Evolutionary conservation across 23 red algal species (phyloP).

Genomic region (Pyropia yezoensis): DNA sequence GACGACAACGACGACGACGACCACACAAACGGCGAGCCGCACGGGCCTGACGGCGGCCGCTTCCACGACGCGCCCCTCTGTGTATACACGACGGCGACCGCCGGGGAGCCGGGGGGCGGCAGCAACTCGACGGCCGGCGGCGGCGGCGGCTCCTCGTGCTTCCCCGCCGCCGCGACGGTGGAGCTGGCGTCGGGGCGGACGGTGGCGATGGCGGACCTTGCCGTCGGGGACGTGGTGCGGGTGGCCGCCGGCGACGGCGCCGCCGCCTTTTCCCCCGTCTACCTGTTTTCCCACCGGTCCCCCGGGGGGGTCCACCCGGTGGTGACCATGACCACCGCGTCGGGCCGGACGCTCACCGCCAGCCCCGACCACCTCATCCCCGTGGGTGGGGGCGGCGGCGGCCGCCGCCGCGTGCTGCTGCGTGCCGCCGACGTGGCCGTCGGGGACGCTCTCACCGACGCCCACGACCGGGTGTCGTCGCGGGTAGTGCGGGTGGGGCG

Average conservation of each 20-base stretch:
- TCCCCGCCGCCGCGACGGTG: conserved; percentile 38
- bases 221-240: conserved; percentile 28
- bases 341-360: conserved; percentile 7
- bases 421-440: no score
- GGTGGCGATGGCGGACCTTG: conserved; percentile 23
- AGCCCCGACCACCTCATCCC: conserved; percentile 35
- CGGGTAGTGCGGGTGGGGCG: no score
- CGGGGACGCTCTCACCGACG: no score
- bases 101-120: no score
- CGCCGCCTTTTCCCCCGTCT: conserved; percentile 9
- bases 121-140: not conserved
- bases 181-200: not conserved
- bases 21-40: no score
- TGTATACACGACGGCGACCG: no score
- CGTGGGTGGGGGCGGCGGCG: not conserved
- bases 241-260: conserved; percentile 1
- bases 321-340: conserved; percentile 15
- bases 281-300: conserved; percentile 26
- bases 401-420: no score
- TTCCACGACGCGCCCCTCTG: no score
- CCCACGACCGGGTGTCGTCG: no score
- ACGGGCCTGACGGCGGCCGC: no score
- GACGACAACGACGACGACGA: no score
- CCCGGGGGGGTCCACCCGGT: conserved; percentile 3
- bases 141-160: conserved; percentile 32